Base-by-base conservation (phyloP, 2,329 filamentous ascomycete genomes). In the Cordyceps farinosa region DNA sequence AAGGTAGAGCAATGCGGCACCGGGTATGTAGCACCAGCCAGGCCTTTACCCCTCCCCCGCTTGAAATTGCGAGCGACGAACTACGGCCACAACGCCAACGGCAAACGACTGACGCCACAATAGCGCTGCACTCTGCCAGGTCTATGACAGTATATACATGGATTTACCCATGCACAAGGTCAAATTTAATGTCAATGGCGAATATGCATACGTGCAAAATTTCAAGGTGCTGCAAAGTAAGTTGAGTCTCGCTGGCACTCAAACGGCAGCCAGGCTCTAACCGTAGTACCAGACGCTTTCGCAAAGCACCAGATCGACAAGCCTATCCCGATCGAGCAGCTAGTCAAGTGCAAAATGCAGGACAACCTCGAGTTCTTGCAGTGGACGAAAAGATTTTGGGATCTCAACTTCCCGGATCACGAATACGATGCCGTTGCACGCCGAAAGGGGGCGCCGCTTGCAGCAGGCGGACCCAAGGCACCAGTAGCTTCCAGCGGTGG, bases 281-380 rank as follows among this genome's bases (percentile, higher is more conserved):
- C 61, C 56, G 40, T 51, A 27, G 27, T 52, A 62, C 11, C 51
- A 92, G 94, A 92, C 76, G 84, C 85, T 68, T 98, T 98, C 74
- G 83, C 87, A 66, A 90, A 90, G 77, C 93, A 98, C 79, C 82
- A 87, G 67, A 85, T 99, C 80, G 93, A 98, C 71, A 92, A 92
- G 75, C 89, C 90, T 34, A 88, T 99, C 70, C 92, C 92, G 65
- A 92, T 98, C 75, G 87, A 97, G 77, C 82, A 85, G 64, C 87
- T 99, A 65, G 87, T 95, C 71, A 99, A 98, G 79, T 99, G 95
- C 84, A 97, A 97, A 83, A 99, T 99, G 94, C 95, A 99, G 84
- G 95, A 99, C 78, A 99, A 99, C 81, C 90, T 99, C 71, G 95
- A 98, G 75, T 99, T 99, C 77, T 83, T 99, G 65, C 95, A 99